phyloP scores from a whole-genome alignment of 306 rosid species.

The Abrus pulchellus region DNA sequence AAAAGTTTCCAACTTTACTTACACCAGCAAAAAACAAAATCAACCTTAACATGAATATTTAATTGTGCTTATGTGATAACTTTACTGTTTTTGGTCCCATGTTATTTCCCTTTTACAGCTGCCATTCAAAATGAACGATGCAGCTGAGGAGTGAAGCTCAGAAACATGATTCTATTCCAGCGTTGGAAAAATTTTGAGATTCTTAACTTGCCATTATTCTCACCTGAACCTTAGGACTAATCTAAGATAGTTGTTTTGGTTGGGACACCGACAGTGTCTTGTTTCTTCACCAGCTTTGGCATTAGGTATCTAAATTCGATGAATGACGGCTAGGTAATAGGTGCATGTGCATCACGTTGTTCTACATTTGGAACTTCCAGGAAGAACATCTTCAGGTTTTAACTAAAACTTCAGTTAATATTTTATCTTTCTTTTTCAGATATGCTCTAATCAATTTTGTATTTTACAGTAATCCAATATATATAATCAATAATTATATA shows the following conservation, averaged over 20 bases:
- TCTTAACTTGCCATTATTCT: slow-evolving; percentile 35
- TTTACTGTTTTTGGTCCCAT: slow-evolving; percentile 20
- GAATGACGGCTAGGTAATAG: slow-evolving; percentile 58
- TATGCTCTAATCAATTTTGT: too few relatives aligned
- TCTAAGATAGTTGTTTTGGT: slow-evolving; percentile 17
- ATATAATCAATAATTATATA: too few relatives aligned
- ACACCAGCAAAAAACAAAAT: slow-evolving; percentile 3
- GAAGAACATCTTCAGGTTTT: background rate
- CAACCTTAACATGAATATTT: slow-evolving; percentile 44
- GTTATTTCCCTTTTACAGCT: slow-evolving; percentile 31
- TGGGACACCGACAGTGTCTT: background rate
- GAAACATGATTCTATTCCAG: slow-evolving; percentile 1
- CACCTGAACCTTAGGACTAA: background rate
- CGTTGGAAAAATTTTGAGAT: background rate
- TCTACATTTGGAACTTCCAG: background rate
- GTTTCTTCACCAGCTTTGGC: background rate
- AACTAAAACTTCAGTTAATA: background rate
- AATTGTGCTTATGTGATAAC: slow-evolving; percentile 11
- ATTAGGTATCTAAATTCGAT: slow-evolving; percentile 45
- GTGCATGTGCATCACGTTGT: slow-evolving; percentile 51
- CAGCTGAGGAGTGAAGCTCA: background rate
- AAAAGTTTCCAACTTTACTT: slow-evolving; percentile 36
- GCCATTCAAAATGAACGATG: slow-evolving; percentile 29
- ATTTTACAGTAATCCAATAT: too few relatives aligned
- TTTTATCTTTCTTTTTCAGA: background rate